Conservation (phyloP, 768 basidiomycete genomes). For the Pluteus cervinus region DNA sequence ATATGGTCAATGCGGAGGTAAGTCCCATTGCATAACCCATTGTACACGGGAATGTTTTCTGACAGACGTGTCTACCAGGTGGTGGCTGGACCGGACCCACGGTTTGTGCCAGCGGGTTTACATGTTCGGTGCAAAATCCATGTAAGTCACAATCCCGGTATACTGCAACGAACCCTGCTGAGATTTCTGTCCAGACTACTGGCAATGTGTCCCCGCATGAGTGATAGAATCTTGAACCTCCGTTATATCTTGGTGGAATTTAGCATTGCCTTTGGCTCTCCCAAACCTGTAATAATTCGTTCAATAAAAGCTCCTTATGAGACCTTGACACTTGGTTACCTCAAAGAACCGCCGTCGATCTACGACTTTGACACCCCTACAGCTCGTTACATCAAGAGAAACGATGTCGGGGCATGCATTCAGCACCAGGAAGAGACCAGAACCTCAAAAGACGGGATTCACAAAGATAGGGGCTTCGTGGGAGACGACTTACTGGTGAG, state of each 20-base stretch:
- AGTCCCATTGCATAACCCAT: constrained; percentile 5
- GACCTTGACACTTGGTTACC: constrained; percentile 21
- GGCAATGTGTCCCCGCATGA: constrained; percentile 35
- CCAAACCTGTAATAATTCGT: constrained; percentile 22
- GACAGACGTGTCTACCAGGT: constrained; percentile 12
- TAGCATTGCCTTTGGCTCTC: constrained; percentile 13
- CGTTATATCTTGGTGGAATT: too few species aligned
- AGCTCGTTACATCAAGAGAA: constrained; percentile 61
- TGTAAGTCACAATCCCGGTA: constrained; percentile 26
- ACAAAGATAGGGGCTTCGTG: background rate
- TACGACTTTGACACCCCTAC: constrained; percentile 51
- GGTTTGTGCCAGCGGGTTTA: constrained; percentile 29
- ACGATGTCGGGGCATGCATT: constrained; percentile 48
- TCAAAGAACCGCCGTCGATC: constrained; percentile 67
- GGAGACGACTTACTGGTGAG: constrained; percentile 41
- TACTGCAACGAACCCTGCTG: background rate
- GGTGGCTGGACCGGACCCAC: constrained; percentile 37
- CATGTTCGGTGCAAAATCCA: constrained; percentile 29
- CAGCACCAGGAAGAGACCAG: constrained; percentile 50
- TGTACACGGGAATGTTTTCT: background rate
- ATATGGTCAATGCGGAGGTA: constrained; percentile 41
- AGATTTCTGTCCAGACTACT: constrained; percentile 29
- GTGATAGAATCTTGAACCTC: background rate
- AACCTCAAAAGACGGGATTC: constrained; percentile 25
- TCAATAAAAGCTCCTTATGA: background rate